Conservation (phyloP, 2,329 filamentous ascomycete species). For the Talaromyces sp. region DNA sequence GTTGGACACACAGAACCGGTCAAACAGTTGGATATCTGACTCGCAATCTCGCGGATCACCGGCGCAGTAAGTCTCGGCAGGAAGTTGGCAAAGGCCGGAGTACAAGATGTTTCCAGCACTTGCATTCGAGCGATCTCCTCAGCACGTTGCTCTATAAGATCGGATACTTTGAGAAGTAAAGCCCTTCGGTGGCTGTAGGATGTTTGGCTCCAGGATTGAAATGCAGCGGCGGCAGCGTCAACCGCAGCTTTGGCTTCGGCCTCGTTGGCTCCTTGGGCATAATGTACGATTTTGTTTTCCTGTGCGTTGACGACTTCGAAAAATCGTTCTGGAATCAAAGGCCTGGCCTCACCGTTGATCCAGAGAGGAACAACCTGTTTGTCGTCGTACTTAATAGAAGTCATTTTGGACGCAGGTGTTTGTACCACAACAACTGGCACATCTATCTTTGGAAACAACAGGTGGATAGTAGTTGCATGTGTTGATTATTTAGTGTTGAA, state of each 20-base stretch:
- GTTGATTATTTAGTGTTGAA: too few relatives aligned
- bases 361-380: not conserved
- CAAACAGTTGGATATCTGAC: constrained; percentile 10
- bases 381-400: not conserved
- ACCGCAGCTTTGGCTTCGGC: constrained; percentile 4
- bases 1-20: constrained; percentile 19
- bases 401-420: not conserved
- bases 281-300: constrained; percentile 1
- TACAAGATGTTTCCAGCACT: not conserved
- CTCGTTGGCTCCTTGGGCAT: not conserved
- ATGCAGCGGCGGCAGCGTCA: constrained; percentile 1
- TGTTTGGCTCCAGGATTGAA: constrained; percentile 1
- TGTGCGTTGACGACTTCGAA: not conserved
- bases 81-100: not conserved
- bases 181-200: constrained; percentile 1
- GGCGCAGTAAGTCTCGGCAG: not conserved
- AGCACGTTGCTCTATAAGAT: not conserved
- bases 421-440: too few relatives aligned
- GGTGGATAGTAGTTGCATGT: not conserved
- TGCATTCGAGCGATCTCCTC: not conserved
- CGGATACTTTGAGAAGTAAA: not conserved
- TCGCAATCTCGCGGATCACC: not conserved
- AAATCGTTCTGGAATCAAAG: not conserved
- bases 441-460: not conserved
- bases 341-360: constrained; percentile 1